Evolutionary conservation across 2,329 filamentous ascomycete species (phyloP).

Genomic region (Trichophyton rubrum): DNA sequence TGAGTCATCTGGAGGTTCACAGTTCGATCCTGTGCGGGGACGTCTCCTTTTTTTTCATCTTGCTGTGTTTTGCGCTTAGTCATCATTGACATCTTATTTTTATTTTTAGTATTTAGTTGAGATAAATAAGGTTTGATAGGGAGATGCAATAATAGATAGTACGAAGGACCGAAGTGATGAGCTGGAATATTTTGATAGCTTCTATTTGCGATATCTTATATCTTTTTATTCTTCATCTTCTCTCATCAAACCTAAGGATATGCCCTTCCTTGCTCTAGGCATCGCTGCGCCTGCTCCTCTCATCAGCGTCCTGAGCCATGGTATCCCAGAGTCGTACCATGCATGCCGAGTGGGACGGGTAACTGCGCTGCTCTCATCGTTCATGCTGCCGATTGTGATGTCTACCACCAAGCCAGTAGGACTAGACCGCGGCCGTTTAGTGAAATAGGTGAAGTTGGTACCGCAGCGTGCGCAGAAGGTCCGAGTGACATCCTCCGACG

Average conservation of each 20-base stretch:
- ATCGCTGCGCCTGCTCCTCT: neutral
- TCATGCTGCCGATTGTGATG: conserved; percentile 18
- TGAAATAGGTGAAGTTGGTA: conserved; percentile 16
- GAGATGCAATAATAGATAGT: too few relatives aligned
- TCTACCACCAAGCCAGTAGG: conserved; percentile 13
- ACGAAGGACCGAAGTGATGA: too few relatives aligned
- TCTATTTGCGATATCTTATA: neutral
- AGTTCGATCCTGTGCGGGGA: conserved; percentile 7
- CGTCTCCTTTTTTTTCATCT: neutral
- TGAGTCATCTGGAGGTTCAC: conserved; percentile 5
- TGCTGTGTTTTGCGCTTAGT: neutral
- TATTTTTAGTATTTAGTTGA: too few relatives aligned
- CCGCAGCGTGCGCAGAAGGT: conserved; percentile 21
- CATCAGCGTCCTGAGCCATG: conserved; percentile 14
- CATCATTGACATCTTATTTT: neutral
- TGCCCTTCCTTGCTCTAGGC: neutral
- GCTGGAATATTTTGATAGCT: neutral
- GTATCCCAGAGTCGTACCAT: conserved; percentile 17
- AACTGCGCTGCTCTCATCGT: conserved; percentile 14
- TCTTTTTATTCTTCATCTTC: neutral
- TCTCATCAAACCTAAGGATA: neutral
- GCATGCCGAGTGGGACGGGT: conserved; percentile 15
- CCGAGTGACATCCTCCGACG: conserved; percentile 12
- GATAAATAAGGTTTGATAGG: too few relatives aligned
- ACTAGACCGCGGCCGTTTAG: conserved; percentile 9